Base-by-base conservation (phyloP, 176 grass and related monocot genomes). In the Urochloa ruziziensis region DNA sequence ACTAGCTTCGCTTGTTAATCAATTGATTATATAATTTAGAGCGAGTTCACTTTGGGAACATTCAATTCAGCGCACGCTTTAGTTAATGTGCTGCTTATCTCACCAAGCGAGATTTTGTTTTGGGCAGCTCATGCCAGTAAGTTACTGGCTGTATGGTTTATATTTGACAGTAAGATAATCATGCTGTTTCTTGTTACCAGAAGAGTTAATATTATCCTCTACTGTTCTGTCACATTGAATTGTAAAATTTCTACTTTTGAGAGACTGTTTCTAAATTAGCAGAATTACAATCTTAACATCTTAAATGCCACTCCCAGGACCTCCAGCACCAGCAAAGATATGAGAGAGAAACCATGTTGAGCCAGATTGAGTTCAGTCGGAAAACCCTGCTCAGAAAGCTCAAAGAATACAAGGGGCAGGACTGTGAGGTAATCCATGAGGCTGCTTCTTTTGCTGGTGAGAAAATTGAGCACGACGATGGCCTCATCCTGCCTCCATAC, bases 321-420 rank as follows among this genome's bases (percentile, higher is more conserved):
- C 91, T 95, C 49, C 93, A 93, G 61, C 93, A 95, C 65, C 91
- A 98, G 60, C 93, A 98, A 67, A 94, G 87, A 70, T 93, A 91
- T 37, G 91, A 95, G 25, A 88, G 91, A 62, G 96, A 95, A 82
- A 82, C 87, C 3, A 85, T 92, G 23, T 75, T 93, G 23, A 44
- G 49, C 85, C 93, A 95, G 88, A 95, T 94, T 71, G 96, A 95
- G 49, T 80, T 72, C 3, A 98, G 96, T 70, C 84, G 89, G 53
- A 73, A 72, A 35, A 75, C 72, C 63, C 91, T 98, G 17, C 86
- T 95, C 30, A 67, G 61, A 68, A 94, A 95, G 84, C 90, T 98
- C 39, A 93, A 79, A 83, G 88, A 91, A 46, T 95, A 94, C 87
- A 94, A 92, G 72, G 91, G 96, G 3, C 74, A 98, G 67, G 89